phyloP scores from a whole-genome alignment of 2,329 filamentous ascomycete species.

The Verticillium tricorpus region DNA sequence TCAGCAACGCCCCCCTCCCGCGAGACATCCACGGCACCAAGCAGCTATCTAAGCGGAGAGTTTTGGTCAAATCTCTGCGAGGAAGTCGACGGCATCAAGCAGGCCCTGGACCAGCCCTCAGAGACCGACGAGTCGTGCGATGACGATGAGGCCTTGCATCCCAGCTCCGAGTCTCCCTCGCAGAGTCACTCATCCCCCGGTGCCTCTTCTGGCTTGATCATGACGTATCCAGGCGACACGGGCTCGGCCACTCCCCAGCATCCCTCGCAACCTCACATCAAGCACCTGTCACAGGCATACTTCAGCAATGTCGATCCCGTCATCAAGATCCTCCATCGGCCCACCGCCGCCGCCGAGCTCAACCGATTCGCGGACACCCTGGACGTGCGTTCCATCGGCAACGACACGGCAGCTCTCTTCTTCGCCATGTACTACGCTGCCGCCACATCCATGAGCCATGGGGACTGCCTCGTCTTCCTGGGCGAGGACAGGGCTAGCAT shows the following conservation, averaged over 20 bases:
- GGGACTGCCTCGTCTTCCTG: constrained; percentile 24
- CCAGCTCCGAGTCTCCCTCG: constrained; percentile 22
- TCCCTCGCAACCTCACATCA: constrained; percentile 29
- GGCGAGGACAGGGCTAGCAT: constrained; percentile 29
- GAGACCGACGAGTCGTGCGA: constrained; percentile 30
- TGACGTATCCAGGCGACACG: background rate
- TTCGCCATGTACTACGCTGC: constrained; percentile 40
- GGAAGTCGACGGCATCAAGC: constrained; percentile 40
- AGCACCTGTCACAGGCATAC: constrained; percentile 29
- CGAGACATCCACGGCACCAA: constrained; percentile 5
- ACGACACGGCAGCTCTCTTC: constrained; percentile 27
- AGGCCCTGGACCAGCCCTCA: constrained; percentile 37
- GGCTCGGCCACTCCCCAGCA: constrained; percentile 17
- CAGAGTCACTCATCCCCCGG: constrained; percentile 14
- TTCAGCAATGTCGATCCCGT: constrained; percentile 37
- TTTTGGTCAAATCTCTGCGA: constrained; percentile 39
- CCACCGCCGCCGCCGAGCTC: constrained; percentile 26
- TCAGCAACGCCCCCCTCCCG: background rate
- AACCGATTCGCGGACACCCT: constrained; percentile 16
- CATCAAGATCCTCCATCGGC: constrained; percentile 40
- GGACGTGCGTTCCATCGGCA: constrained; percentile 16
- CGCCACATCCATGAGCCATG: constrained; percentile 25
- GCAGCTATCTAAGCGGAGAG: constrained; percentile 34
- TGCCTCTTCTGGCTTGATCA: constrained; percentile 20
- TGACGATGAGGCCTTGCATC: constrained; percentile 19